phyloP scores from a whole-genome alignment of 1,139 yeast genomes.

The Blastobotrys petasosporus region DNA sequence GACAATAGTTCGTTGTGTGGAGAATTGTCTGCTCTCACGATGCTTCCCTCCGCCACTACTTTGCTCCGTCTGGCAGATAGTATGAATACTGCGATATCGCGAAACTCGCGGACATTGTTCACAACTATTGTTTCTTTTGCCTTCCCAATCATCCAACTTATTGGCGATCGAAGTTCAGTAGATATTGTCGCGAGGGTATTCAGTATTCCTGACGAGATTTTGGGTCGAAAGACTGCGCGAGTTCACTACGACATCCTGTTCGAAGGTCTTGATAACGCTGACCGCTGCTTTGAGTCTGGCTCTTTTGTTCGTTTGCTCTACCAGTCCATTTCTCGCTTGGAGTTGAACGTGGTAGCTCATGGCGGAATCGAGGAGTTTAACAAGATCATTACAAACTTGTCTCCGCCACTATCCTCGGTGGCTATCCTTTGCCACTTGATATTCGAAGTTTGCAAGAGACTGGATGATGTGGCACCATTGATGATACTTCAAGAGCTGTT shows the following conservation, averaged over 20 bases:
- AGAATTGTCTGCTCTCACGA: slow-evolving; percentile 1
- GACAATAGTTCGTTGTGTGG: background rate
- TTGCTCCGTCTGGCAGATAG: slow-evolving; percentile 3
- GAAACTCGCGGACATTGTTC: slow-evolving; percentile 1
- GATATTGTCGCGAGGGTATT: slow-evolving; percentile 3
- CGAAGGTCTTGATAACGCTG: slow-evolving; percentile 9
- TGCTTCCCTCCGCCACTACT: background rate
- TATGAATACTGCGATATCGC: background rate
- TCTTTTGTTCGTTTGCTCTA: slow-evolving; percentile 6
- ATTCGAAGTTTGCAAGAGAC: slow-evolving; percentile 1
- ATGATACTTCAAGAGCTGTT: background rate
- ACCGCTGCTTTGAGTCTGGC: slow-evolving; percentile 1
- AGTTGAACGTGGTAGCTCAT: background rate
- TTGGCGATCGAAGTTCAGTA: background rate
- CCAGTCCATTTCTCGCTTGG: slow-evolving; percentile 1
- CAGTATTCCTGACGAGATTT: slow-evolving; percentile 1
- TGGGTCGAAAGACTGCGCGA: background rate
- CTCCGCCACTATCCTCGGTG: slow-evolving; percentile 10
- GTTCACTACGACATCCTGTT: slow-evolving; percentile 10
- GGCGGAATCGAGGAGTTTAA: slow-evolving; percentile 5
- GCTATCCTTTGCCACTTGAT: slow-evolving; percentile 8
- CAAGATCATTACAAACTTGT: background rate
- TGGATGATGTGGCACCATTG: background rate
- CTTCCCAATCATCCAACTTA: background rate
- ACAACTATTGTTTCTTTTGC: background rate